Percentiles rank a stretch among this genome's conserved stretches.
Evolutionary conservation across 75 land plant species (phyloP).

Genomic region (Gnetum montanum): DNA sequence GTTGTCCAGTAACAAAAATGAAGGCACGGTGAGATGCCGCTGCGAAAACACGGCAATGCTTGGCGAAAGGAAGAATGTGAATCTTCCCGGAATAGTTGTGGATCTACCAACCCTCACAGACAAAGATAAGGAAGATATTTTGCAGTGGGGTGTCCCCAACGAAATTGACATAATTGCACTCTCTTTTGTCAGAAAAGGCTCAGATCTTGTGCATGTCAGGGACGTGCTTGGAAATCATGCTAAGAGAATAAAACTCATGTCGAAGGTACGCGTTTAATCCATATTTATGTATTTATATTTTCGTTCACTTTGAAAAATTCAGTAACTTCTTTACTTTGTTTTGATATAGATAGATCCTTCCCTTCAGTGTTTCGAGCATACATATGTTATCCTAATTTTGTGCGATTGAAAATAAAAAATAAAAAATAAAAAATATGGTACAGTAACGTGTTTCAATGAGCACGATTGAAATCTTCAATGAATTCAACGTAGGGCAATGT

Average conservation of each 20-base stretch:
- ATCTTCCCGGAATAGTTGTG: slow-evolving; percentile 84
- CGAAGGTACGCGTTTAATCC: slow-evolving; percentile 89
- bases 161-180: slow-evolving; percentile 91
- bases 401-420: no score
- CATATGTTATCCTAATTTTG: no score
- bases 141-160: slow-evolving; percentile 85
- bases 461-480: no score
- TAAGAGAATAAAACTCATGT: slow-evolving; percentile 66
- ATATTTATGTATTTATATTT: no score
- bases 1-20: slow-evolving; percentile 47
- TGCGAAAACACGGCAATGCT: slow-evolving; percentile 79
- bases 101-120: slow-evolving; percentile 90
- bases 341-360: no score
- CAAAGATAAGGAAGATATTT: slow-evolving; percentile 82
- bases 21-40: slow-evolving; percentile 63
- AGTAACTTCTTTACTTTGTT: no score
- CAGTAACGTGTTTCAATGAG: no score
- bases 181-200: slow-evolving; percentile 88
- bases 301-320: no score
- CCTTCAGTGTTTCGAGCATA: neutral
- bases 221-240: slow-evolving; percentile 65
- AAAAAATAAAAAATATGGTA: no score
- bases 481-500: no score
- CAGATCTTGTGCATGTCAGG: slow-evolving; percentile 73
- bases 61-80: slow-evolving; percentile 89